phyloP scores from a whole-genome alignment of 2,329 filamentous ascomycete species.

The Exophiala sideris region DNA sequence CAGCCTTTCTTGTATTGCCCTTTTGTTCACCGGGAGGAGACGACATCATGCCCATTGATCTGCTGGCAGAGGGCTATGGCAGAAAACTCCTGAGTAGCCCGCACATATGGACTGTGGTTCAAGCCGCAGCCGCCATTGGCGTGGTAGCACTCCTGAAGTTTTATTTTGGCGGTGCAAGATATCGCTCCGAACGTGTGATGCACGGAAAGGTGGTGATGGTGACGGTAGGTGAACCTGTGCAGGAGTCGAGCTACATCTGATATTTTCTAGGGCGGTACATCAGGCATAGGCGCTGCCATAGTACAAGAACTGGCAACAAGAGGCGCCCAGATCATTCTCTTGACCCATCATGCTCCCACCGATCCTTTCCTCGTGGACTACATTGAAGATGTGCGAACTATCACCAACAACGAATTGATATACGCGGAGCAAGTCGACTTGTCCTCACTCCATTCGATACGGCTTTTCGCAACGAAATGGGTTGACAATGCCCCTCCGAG shows the following conservation, averaged over 20 bases:
- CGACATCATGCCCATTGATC: conserved; percentile 58
- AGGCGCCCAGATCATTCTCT: conserved; percentile 85
- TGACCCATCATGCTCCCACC: conserved; percentile 75
- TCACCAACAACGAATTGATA: conserved; percentile 78
- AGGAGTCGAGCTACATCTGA: neutral
- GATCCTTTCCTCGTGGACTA: conserved; percentile 91
- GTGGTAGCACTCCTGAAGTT: conserved; percentile 62
- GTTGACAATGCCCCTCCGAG: conserved; percentile 91
- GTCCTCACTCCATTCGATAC: conserved; percentile 80
- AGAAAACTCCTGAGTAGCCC: conserved; percentile 56
- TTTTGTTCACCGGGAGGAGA: neutral
- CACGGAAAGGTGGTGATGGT: conserved; percentile 92
- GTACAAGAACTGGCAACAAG: conserved; percentile 71
- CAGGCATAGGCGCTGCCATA: conserved; percentile 79
- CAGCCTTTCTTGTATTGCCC: neutral
- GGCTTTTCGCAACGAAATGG: conserved; percentile 94
- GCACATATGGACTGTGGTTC: conserved; percentile 52
- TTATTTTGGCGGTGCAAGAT: conserved; percentile 73
- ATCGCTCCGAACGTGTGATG: conserved; percentile 75
- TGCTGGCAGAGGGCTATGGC: conserved; percentile 52
- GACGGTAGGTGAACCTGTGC: conserved; percentile 56
- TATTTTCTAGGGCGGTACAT: conserved; percentile 70
- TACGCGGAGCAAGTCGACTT: conserved; percentile 96
- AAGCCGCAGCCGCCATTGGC: conserved; percentile 50
- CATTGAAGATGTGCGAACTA: conserved; percentile 77